These are phyloP conservation scores for Funneliformis geosporum DNA, from an alignment of 192 early-diverging fungal genomes.

Conservation along the genomic window DNA sequence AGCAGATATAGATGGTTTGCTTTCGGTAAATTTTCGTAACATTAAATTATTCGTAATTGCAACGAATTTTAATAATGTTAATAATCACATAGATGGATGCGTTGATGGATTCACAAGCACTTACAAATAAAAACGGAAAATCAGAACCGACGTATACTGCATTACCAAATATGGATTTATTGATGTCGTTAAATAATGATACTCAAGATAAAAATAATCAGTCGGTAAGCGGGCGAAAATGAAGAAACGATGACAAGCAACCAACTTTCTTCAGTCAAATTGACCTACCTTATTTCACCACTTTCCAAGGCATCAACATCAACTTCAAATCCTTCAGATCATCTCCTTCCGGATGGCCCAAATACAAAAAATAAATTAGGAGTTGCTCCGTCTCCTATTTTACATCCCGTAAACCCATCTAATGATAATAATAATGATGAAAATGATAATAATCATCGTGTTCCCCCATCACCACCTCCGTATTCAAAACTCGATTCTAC, in stretches of 20 bases:
- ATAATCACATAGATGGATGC: neutral
- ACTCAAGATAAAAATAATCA: neutral
- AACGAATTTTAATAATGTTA: neutral
- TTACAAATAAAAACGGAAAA: neutral
- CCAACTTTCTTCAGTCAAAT: neutral
- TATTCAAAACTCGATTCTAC: neutral
- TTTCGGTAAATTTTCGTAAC: slow-evolving; percentile 36
- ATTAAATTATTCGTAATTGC: neutral
- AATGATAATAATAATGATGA: neutral
- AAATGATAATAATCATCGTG: neutral
- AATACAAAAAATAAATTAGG: neutral
- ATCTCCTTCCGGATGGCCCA: slow-evolving; percentile 18
- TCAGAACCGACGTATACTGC: neutral
- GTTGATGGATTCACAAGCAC: neutral
- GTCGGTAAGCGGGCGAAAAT: neutral
- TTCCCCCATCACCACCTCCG: slow-evolving; percentile 33
- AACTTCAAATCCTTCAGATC: neutral
- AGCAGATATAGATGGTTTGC: slow-evolving; percentile 42
- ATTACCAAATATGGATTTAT: slow-evolving; percentile 20
- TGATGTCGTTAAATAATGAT: slow-evolving; percentile 11
- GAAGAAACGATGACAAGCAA: neutral
- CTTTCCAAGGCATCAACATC: neutral
- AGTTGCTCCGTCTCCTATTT: neutral
- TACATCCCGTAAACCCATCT: neutral
- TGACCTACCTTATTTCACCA: neutral